These are phyloP conservation scores for Coniosporium apollinis DNA, from an alignment of 495 filamentous ascomycete genomes.

Conservation along the genomic window DNA sequence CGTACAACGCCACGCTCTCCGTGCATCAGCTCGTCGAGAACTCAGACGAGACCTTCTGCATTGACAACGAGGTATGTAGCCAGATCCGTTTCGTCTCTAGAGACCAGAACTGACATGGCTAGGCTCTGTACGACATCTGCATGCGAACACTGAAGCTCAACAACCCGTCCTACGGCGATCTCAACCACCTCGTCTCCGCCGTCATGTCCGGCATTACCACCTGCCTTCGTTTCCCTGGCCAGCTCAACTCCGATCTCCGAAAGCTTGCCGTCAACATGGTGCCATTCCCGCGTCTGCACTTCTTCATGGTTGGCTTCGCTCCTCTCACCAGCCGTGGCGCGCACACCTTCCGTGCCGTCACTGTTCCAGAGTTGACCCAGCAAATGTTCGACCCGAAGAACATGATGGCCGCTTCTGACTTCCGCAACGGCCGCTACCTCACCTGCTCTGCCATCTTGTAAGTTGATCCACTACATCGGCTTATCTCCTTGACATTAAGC, in stretches of 20 bases:
- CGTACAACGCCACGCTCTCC: slow-evolving; percentile 98
- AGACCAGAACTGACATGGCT: slow-evolving; percentile 11
- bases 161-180: slow-evolving; percentile 95
- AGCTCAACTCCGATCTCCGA: slow-evolving; percentile 99
- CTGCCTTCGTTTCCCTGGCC: slow-evolving; percentile 95
- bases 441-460: slow-evolving; percentile 98
- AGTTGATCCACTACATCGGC: slow-evolving; percentile 10
- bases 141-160: slow-evolving; percentile 98
- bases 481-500: slow-evolving; percentile 2
- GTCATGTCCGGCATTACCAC: slow-evolving; percentile 99
- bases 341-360: slow-evolving; percentile 90
- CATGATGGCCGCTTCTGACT: slow-evolving; percentile 99
- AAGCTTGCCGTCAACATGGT: slow-evolving; percentile 99
- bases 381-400: slow-evolving; percentile 99
- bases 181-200: slow-evolving; percentile 98
- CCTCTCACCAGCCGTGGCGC: slow-evolving; percentile 93
- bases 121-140: slow-evolving; percentile 99
- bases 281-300: slow-evolving; percentile 99
- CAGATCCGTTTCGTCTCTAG: slow-evolving; percentile 3
- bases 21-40: slow-evolving; percentile 99
- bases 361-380: slow-evolving; percentile 96
- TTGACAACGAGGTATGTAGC: slow-evolving; percentile 79
- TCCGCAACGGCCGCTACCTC: slow-evolving; percentile 98
- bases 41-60: slow-evolving; percentile 99
- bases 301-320: slow-evolving; percentile 99